Evolutionary conservation across 2,329 filamentous ascomycete species (phyloP), one percentile per base, ranked within the genome.

Genomic region (Mariannaea elegans): DNA sequence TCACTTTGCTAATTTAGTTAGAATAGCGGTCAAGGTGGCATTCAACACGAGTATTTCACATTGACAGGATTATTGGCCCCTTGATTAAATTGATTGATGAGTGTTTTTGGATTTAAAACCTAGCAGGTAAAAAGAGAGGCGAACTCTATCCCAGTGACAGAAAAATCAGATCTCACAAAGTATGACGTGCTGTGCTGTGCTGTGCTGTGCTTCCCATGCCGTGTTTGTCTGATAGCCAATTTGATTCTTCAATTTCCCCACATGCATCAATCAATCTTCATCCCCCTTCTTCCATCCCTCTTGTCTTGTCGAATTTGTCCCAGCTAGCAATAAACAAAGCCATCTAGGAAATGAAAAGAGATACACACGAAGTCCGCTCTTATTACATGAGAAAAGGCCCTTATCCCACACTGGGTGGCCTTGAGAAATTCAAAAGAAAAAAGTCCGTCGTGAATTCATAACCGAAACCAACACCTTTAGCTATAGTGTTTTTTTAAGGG

Each of bases 91-190:
- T 52, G 46, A 52, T 41, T 61, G 56, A 62, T 56, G 52, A 34
- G 56, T 55, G 61, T 61, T 64, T 59, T 71, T 63, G 12, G 8
- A 24, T 70, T 58, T 68, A 68, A 66, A 62, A 60, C 64, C 58
- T 42, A 51, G 55, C 55, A 65, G 21, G 58, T 41, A 52, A 61
- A 63, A 44, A 67, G 68, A 64, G 65, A 59, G 66, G 64, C 58
- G 62, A 68, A 67, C 59, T 71, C 68, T 71, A 71, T 61, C 59
- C 59, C 56, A 66, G 60, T 59, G 27, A 65, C 24, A 63, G 50
- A 68, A 58, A 46, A 69, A 58, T 55, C 54, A 70, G 52, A 62
- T 65, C 59, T 64, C 58, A 59, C 61, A 58, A 62, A 58, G 61
- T 62, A 48, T 57, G 24, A 27, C 24, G 9, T 27, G 56, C 27